Evolutionary conservation across 495 filamentous ascomycete genomes (phyloP), one percentile per base, ranked within the genome.

Genomic region (Hypomontagnella monticulosa): DNA sequence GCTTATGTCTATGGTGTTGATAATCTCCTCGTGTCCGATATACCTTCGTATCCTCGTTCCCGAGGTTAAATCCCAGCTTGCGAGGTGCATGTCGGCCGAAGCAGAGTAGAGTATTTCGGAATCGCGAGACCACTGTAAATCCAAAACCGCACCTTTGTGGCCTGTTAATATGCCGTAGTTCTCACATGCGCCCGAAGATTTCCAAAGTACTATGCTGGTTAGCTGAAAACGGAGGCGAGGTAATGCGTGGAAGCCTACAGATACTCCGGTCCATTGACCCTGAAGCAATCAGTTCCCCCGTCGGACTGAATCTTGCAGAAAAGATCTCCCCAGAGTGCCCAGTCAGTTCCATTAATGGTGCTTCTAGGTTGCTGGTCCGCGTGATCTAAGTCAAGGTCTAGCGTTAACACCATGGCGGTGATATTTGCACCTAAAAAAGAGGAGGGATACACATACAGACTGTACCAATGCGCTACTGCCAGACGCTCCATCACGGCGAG

Each of bases 101-200:
- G 93, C 93, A 30, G 96, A 97, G 73, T 95, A 97, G 61, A 99
- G 76, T 48, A 93, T 88, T 70, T 88, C 85, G 30, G 92, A 95
- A 77, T 98, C 93, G 74, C 95, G 90, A 4, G 95, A 96, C 96
- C 96, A 99, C 72, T 95, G 91, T 19, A 99, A 82, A 76, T 98
- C 96, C 15, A 97, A 83, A 20, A 99, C 78, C 11, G 94, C 93
- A 38, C 91, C 92, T 76, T 90, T 90, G 78, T 99, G 95, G 11
- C 96, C 96, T 12, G 77, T 91, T 19, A 99, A 80, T 34, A 88
- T 79, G 63, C 93, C 92, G 70, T 97, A 97, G 77, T 98, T 99
- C 70, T 95, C 91, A 72, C 94, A 97, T 70, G 92, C 83, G 64
- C 93, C 95, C 61, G 90, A 92, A 5, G 93, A 94, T 70, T 90